Evolutionary conservation across 257 asterid genomes (phyloP).

Genomic region (Plantago major): DNA sequence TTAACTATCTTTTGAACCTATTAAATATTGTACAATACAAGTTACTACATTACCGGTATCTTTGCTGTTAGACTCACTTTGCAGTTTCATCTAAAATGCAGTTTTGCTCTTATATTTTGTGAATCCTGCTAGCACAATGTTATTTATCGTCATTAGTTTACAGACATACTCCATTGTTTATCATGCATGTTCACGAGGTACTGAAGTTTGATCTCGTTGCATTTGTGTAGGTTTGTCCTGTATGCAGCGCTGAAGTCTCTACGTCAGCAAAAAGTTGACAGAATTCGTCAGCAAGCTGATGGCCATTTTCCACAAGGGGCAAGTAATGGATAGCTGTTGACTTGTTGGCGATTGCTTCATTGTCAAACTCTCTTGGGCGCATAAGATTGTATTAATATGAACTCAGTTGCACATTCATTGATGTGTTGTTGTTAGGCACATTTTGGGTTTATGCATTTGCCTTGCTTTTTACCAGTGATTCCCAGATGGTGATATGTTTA

Average conservation of each 20-base stretch:
- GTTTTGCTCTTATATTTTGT: too few species aligned
- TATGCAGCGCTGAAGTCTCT: conserved; percentile 84
- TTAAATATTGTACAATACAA: too few species aligned
- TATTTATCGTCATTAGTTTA: too few species aligned
- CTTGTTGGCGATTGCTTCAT: not conserved
- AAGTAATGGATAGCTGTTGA: not conserved
- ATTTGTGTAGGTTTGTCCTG: conserved; percentile 79
- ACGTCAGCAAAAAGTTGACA: conserved; percentile 56
- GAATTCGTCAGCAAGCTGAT: conserved; percentile 16
- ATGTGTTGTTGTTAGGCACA: conserved; percentile 4
- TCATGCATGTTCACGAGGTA: too few species aligned
- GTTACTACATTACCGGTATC: too few species aligned
- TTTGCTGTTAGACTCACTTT: too few species aligned
- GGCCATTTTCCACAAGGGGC: conserved; percentile 2
- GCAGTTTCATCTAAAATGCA: too few species aligned
- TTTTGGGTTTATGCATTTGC: not conserved
- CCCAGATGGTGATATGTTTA: too few species aligned
- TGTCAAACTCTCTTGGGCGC: conserved; percentile 6
- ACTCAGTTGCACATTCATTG: conserved; percentile 2
- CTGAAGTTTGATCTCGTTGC: not conserved
- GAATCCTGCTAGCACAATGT: too few species aligned
- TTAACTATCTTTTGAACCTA: too few species aligned
- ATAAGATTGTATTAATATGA: not conserved
- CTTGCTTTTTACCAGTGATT: not conserved
- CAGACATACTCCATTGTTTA: too few species aligned